Percentiles rank a stretch among this genome's conserved stretches.
phyloP scores from a whole-genome alignment of 2,329 filamentous ascomycete genomes.

The Westerdykella ornata region DNA sequence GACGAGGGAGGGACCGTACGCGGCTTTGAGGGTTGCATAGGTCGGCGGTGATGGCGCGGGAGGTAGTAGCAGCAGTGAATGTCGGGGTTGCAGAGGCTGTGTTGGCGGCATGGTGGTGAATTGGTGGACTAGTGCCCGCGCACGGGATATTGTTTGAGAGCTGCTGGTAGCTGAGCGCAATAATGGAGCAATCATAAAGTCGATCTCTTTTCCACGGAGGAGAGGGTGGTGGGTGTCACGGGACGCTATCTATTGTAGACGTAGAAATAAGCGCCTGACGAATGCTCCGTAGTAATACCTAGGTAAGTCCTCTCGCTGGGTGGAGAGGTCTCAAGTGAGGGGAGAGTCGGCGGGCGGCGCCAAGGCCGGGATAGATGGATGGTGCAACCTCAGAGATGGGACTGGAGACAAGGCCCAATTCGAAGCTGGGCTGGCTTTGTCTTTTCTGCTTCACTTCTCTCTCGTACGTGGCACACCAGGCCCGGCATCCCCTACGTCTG shows the following conservation, averaged over 20 bases:
- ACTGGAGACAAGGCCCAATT: no score
- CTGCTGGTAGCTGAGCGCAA: not conserved
- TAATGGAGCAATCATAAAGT: not conserved
- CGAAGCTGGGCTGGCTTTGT: not conserved
- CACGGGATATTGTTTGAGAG: not conserved
- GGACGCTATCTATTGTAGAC: no score
- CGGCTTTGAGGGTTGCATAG: conserved; percentile 38
- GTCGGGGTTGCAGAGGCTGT: conserved; percentile 9
- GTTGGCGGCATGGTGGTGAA: conserved; percentile 26
- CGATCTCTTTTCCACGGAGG: not conserved
- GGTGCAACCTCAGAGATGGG: no score
- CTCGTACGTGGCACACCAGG: not conserved
- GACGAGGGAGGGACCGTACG: conserved; percentile 39
- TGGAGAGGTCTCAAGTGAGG: no score
- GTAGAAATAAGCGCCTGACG: no score
- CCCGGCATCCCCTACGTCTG: no score
- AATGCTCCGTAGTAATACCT: no score
- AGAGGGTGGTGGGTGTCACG: no score
- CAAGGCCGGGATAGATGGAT: no score
- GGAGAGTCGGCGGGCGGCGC: no score
- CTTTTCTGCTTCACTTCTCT: conserved; percentile 1
- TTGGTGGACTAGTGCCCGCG: conserved; percentile 8
- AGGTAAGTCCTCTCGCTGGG: no score
- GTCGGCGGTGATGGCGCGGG: conserved; percentile 38
- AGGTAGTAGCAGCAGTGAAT: conserved; percentile 41